These are phyloP conservation scores for Eudorina sp. DNA, from an alignment of 139 green algal species.

Conservation along the genomic window DNA sequence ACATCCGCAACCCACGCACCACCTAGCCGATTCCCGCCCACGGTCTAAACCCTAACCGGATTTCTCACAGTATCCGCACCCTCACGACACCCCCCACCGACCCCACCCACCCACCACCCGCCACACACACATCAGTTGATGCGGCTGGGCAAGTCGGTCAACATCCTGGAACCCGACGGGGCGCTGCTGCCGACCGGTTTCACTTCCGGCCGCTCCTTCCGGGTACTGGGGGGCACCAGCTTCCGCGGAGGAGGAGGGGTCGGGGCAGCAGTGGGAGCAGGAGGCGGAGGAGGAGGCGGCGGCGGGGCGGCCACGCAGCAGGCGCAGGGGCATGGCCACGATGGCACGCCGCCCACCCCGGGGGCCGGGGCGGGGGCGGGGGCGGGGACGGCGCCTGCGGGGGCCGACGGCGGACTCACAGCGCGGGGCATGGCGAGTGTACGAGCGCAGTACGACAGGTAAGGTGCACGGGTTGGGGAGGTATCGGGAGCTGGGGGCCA, in stretches of 20 bases:
- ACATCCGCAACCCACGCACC: too few relatives aligned
- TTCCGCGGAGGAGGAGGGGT: not conserved
- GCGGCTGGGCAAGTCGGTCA: constrained; percentile 31
- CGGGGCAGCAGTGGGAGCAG: too few relatives aligned
- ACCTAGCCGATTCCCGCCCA: too few relatives aligned
- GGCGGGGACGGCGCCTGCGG: too few relatives aligned
- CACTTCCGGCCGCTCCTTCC: not conserved
- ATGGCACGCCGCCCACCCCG: too few relatives aligned
- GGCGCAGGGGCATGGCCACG: not conserved
- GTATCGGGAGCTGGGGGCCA: too few relatives aligned
- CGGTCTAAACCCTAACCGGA: too few relatives aligned
- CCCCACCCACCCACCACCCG: not conserved
- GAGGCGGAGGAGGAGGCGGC: not conserved
- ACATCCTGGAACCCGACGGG: constrained; percentile 36
- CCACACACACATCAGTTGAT: constrained; percentile 24
- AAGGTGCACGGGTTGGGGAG: not conserved
- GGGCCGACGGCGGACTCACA: too few relatives aligned
- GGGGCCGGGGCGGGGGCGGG: too few relatives aligned
- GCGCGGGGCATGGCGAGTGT: not conserved
- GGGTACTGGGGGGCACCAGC: not conserved
- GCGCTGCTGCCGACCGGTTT: not conserved
- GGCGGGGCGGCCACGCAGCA: too few relatives aligned
- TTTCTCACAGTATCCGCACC: too few relatives aligned
- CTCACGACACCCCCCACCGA: too few relatives aligned
- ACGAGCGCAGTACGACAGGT: constrained; percentile 25